Percentiles rank a stretch among this genome's conserved stretches.
phyloP scores from a whole-genome alignment of 2,329 filamentous ascomycete genomes.

The Dendryphion nanum region DNA sequence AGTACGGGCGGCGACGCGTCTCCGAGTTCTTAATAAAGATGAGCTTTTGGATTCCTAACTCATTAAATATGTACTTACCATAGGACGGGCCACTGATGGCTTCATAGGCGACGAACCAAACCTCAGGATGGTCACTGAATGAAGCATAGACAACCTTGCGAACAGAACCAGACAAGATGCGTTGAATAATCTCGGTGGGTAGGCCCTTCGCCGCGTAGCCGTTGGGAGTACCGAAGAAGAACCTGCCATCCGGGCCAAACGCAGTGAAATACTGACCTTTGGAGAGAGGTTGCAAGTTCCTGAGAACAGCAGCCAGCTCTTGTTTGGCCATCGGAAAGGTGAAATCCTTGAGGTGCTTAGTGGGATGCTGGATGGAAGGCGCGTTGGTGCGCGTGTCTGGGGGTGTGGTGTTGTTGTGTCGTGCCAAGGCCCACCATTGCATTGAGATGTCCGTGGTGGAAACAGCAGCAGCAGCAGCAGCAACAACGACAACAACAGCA shows the following conservation, averaged over 20 bases:
- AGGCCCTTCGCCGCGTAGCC: constrained; percentile 19
- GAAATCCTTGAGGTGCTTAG: neutral
- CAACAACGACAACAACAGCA: too few relatives aligned
- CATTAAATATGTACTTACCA: neutral
- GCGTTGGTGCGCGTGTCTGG: too few relatives aligned
- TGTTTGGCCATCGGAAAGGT: constrained; percentile 2
- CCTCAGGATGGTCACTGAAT: constrained; percentile 19
- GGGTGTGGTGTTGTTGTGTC: too few relatives aligned
- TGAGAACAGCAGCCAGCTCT: neutral
- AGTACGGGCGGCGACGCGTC: too few relatives aligned
- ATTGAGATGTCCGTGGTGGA: too few relatives aligned
- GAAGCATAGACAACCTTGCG: constrained; percentile 24
- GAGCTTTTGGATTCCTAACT: too few relatives aligned
- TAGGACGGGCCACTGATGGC: constrained; percentile 1
- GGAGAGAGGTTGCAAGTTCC: constrained; percentile 5
- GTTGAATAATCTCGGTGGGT: neutral
- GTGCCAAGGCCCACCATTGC: too few relatives aligned
- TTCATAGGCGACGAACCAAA: constrained; percentile 28
- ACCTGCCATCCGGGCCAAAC: constrained; percentile 18
- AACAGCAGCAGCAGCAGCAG: too few relatives aligned
- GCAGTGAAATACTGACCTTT: constrained; percentile 25
- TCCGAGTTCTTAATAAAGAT: too few relatives aligned
- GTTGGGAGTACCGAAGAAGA: constrained; percentile 25
- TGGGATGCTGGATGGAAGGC: too few relatives aligned
- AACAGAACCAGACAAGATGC: neutral